Conservation (phyloP, 768 basidiomycete genomes). For the Lactifluus echinatus region DNA sequence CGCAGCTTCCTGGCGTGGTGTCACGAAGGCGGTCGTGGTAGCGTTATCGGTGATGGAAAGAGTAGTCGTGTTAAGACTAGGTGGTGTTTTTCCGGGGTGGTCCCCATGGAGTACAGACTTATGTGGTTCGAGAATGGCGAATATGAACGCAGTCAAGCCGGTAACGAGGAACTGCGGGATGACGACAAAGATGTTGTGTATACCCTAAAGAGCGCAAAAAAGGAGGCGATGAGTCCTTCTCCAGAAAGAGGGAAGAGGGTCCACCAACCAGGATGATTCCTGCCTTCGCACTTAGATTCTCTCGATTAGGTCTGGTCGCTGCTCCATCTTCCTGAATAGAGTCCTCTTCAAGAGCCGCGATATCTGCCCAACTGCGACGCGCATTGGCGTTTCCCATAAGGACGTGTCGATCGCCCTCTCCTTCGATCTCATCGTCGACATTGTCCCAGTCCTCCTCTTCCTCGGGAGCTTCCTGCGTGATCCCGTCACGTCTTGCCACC, state of each 20-base stretch:
- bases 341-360: slow-evolving; percentile 5
- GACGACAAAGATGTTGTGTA: slow-evolving; percentile 92
- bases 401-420: slow-evolving; percentile 3
- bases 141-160: slow-evolving; percentile 75
- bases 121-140: slow-evolving; percentile 72
- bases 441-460: slow-evolving; percentile 26
- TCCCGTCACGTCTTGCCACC: not conserved
- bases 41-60: not conserved
- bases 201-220: slow-evolving; percentile 48
- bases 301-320: not conserved
- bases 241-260: not conserved
- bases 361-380: slow-evolving; percentile 17
- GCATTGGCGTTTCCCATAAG: slow-evolving; percentile 18
- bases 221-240: not conserved
- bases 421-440: slow-evolving; percentile 22
- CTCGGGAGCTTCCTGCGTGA: slow-evolving; percentile 19
- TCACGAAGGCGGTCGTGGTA: not conserved
- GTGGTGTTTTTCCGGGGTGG: slow-evolving; percentile 12
- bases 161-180: slow-evolving; percentile 92
- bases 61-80: not conserved
- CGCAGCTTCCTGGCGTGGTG: slow-evolving; percentile 13
- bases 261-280: slow-evolving; percentile 73
- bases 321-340: not conserved
- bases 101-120: slow-evolving; percentile 30
- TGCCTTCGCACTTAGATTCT: slow-evolving; percentile 65